Conservation (phyloP, 257 asterid genomes). For the Primulina eburnea region DNA sequence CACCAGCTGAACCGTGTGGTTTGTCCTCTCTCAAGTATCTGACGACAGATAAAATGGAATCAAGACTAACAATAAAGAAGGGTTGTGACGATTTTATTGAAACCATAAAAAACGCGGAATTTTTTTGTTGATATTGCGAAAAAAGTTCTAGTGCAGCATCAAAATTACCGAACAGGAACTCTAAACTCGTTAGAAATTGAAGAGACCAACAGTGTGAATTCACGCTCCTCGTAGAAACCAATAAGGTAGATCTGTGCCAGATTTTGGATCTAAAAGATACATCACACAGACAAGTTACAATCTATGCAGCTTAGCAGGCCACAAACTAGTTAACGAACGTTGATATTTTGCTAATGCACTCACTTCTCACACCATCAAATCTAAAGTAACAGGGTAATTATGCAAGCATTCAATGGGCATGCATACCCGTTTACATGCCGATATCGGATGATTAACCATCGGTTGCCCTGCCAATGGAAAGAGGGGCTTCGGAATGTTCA, state of each 20-base stretch:
- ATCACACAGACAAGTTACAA: constrained; percentile 16
- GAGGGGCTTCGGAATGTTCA: constrained; percentile 82
- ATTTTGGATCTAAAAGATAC: constrained; percentile 68
- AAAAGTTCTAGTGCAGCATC: not conserved
- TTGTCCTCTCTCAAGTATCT: constrained; percentile 86
- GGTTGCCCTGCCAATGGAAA: constrained; percentile 86
- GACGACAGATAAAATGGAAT: not conserved
- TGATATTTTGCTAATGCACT: not conserved
- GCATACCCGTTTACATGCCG: constrained; percentile 81
- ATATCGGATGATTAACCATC: constrained; percentile 91
- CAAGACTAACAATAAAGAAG: not conserved
- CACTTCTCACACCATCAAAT: not conserved
- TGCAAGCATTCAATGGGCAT: not conserved
- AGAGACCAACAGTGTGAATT: constrained; percentile 78
- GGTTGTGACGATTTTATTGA: not conserved
- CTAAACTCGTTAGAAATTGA: constrained; percentile 29
- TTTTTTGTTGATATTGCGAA: too few species aligned
- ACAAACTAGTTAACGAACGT: not conserved
- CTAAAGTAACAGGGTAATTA: not conserved
- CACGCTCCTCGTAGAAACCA: constrained; percentile 96
- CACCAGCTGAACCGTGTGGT: constrained; percentile 96
- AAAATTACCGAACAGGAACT: not conserved
- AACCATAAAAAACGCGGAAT: not conserved
- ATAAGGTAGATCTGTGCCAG: constrained; percentile 78
- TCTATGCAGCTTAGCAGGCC: constrained; percentile 5